Conservation (phyloP, 139 green algal species). For the Coelastrella sp. region DNA sequence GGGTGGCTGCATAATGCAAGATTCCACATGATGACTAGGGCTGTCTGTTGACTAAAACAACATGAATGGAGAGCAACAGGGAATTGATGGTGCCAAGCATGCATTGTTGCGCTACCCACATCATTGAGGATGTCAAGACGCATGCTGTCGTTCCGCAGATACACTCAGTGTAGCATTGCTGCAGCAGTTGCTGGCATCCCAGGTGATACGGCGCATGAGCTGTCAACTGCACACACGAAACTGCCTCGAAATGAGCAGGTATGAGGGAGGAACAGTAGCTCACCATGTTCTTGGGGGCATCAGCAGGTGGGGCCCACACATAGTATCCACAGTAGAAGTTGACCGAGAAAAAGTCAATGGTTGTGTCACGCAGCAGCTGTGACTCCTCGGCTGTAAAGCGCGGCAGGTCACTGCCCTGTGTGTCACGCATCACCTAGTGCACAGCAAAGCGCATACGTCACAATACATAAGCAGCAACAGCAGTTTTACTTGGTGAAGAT, state of each 20-base stretch:
- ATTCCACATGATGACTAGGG: not conserved
- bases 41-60: not conserved
- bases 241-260: too few relatives aligned
- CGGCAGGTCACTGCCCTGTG: conserved; percentile 51
- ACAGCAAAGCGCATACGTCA: not conserved
- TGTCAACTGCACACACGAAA: too few relatives aligned
- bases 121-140: too few relatives aligned
- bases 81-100: too few relatives aligned
- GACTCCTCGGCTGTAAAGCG: conserved; percentile 51
- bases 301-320: conserved; percentile 26
- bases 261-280: not conserved
- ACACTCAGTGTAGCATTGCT: too few relatives aligned
- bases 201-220: not conserved
- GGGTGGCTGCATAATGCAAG: too few relatives aligned
- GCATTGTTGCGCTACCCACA: too few relatives aligned
- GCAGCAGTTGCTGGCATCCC: not conserved
- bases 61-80: too few relatives aligned
- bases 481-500: too few relatives aligned
- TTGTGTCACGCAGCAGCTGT: conserved; percentile 35
- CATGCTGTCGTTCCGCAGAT: too few relatives aligned
- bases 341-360: conserved; percentile 56
- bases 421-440: conserved; percentile 20
- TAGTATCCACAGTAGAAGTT: conserved; percentile 65
- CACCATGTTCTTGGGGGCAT: conserved; percentile 28
- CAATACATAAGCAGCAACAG: too few relatives aligned